These are phyloP conservation scores for Adenanthera pavonina DNA, from an alignment of 306 rosid genomes.

Conservation along the genomic window DNA sequence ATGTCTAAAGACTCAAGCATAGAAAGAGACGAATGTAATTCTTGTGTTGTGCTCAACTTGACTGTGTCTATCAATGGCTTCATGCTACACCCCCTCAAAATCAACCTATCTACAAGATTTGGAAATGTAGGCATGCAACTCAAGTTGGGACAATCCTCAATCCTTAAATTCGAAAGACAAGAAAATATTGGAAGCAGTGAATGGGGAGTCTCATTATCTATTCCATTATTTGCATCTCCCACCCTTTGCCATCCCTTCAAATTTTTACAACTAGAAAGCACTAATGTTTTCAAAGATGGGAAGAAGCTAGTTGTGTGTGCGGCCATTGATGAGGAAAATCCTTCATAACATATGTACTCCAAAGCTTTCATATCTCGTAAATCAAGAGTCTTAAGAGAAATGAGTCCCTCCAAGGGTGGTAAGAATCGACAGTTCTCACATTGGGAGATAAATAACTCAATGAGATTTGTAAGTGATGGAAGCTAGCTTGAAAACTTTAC, in stretches of 20 bases:
- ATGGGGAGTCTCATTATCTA: neutral
- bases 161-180: neutral
- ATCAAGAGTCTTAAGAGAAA: accelerated
- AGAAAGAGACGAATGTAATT: neutral
- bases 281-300: neutral
- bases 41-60: neutral
- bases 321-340: neutral
- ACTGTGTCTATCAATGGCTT: neutral
- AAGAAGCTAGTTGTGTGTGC: neutral
- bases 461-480: neutral
- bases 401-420: neutral
- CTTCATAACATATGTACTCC: neutral
- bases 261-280: neutral
- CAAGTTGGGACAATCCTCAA: neutral
- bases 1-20: neutral
- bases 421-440: neutral
- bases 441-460: accelerated
- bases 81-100: neutral
- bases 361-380: accelerated
- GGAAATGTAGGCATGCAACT: neutral
- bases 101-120: neutral
- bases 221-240: neutral
- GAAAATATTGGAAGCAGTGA: neutral
- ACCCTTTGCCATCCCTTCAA: constrained; percentile 26
- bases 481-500: neutral